Conservation (phyloP, 2,329 filamentous ascomycete species). For the Alternaria postmessia region DNA sequence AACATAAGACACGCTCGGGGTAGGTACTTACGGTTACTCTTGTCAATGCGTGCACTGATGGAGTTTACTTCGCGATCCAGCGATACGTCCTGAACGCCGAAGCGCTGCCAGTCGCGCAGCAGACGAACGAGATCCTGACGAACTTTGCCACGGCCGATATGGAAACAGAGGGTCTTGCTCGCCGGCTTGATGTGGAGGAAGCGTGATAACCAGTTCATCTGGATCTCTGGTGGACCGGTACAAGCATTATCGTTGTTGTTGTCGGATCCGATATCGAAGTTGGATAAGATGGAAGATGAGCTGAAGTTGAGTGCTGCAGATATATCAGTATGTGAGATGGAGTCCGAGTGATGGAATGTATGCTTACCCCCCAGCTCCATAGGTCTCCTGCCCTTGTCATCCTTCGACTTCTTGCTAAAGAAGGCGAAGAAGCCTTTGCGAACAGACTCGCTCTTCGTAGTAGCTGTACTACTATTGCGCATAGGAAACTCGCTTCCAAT, state of each 20-base stretch:
- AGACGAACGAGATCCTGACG: slow-evolving; percentile 79
- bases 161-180: slow-evolving; percentile 76
- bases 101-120: slow-evolving; percentile 79
- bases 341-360: accelerated
- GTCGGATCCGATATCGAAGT: slow-evolving; percentile 46
- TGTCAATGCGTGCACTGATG: slow-evolving; percentile 79
- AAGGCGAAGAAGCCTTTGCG: slow-evolving; percentile 60
- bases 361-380: slow-evolving; percentile 51
- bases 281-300: slow-evolving; percentile 42
- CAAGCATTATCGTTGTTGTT: slow-evolving; percentile 50
- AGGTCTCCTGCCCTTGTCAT: slow-evolving; percentile 47
- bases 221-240: slow-evolving; percentile 56
- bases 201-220: slow-evolving; percentile 81
- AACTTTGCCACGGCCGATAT: slow-evolving; percentile 73
- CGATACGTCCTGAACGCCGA: slow-evolving; percentile 80
- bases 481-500: slow-evolving; percentile 55
- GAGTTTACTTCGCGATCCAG: slow-evolving; percentile 81
- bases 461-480: slow-evolving; percentile 44
- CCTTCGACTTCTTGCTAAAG: slow-evolving; percentile 60
- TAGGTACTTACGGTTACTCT: slow-evolving; percentile 75
- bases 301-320: slow-evolving; percentile 35
- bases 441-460: slow-evolving; percentile 47
- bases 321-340: slow-evolving; percentile 28
- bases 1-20: slow-evolving; percentile 21
- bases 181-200: slow-evolving; percentile 91